These are phyloP conservation scores for Ramaria rubella DNA, from an alignment of 768 basidiomycete species.

Conservation along the genomic window DNA sequence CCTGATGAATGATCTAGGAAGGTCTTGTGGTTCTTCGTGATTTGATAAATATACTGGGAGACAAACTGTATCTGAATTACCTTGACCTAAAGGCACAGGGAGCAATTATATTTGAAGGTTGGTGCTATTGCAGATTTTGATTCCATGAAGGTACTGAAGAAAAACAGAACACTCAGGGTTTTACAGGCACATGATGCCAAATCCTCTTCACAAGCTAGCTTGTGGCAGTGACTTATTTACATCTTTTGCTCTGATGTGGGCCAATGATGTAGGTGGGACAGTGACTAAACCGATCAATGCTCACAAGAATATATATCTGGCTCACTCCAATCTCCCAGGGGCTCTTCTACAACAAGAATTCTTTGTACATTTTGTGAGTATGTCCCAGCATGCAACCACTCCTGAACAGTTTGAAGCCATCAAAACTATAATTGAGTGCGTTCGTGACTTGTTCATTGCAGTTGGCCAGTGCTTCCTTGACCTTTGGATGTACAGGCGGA, in stretches of 20 bases:
- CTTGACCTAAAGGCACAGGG: background rate
- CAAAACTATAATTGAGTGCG: slow-evolving; percentile 27
- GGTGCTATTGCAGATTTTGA: background rate
- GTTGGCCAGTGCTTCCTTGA: no score
- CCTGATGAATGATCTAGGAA: no score
- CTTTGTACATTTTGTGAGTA: slow-evolving; percentile 11
- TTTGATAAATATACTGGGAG: background rate
- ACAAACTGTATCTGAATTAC: background rate
- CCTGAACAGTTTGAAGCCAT: slow-evolving; percentile 34
- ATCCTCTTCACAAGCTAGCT: background rate
- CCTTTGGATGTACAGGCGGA: background rate
- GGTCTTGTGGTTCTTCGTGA: background rate
- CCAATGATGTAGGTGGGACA: slow-evolving; percentile 11
- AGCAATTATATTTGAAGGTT: background rate
- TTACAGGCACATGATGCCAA: slow-evolving; percentile 8
- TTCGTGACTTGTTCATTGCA: background rate
- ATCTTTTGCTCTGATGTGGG: slow-evolving; percentile 3
- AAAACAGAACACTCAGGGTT: background rate
- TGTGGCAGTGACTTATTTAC: slow-evolving; percentile 1
- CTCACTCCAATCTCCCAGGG: slow-evolving; percentile 5
- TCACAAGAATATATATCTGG: slow-evolving; percentile 6
- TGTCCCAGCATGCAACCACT: slow-evolving; percentile 31
- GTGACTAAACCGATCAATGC: slow-evolving; percentile 11
- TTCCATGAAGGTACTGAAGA: background rate
- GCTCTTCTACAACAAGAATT: background rate